Conservation (phyloP, 768 basidiomycete genomes). For the Agrocybe praecox region DNA sequence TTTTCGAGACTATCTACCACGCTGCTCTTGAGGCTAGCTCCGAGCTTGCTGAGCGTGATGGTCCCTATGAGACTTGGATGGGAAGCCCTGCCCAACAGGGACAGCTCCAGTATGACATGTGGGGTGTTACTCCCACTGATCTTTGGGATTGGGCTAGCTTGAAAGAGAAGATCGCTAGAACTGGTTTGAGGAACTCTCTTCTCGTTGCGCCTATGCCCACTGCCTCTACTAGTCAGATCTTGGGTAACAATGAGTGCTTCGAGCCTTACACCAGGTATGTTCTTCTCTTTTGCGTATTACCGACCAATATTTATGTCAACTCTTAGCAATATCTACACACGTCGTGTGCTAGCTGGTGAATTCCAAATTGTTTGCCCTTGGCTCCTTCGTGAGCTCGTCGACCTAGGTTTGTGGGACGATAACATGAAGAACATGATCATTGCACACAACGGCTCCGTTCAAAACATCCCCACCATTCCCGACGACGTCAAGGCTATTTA, state of each 20-base stretch:
- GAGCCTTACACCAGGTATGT: slow-evolving; percentile 93
- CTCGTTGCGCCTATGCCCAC: slow-evolving; percentile 98
- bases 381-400: slow-evolving; percentile 97
- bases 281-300: neutral
- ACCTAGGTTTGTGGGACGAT: slow-evolving; percentile 94
- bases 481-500: slow-evolving; percentile 95
- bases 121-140: slow-evolving; percentile 87
- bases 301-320: slow-evolving; percentile 7
- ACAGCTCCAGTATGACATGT: slow-evolving; percentile 91
- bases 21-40: slow-evolving; percentile 88
- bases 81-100: slow-evolving; percentile 92
- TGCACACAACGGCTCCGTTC: slow-evolving; percentile 88
- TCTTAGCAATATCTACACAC: slow-evolving; percentile 93
- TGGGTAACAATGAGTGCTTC: slow-evolving; percentile 98
- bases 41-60: slow-evolving; percentile 80
- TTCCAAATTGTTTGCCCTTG: slow-evolving; percentile 99
- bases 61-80: slow-evolving; percentile 85
- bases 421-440: slow-evolving; percentile 99
- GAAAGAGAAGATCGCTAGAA: slow-evolving; percentile 82
- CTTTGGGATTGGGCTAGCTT: slow-evolving; percentile 94
- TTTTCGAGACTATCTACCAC: slow-evolving; percentile 99
- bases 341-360: slow-evolving; percentile 98
- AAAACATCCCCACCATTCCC: slow-evolving; percentile 88
- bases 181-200: slow-evolving; percentile 89
- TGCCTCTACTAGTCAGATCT: slow-evolving; percentile 96